These are phyloP conservation scores for Lachnellula subtilissima DNA, from an alignment of 2,329 filamentous ascomycete species.

Conservation along the genomic window DNA sequence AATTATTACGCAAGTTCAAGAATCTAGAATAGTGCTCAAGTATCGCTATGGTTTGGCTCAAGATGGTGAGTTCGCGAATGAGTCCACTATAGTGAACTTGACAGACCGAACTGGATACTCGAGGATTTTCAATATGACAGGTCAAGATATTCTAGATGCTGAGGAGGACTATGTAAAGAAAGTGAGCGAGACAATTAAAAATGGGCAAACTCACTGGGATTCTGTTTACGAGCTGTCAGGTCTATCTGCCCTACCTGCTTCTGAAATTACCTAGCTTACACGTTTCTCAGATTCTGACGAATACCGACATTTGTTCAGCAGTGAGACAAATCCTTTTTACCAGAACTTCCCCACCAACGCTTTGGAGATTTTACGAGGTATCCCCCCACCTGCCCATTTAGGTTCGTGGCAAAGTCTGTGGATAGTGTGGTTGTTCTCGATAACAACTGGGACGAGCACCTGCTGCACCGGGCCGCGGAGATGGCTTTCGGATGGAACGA, in stretches of 20 bases:
- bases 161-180: constrained; percentile 1
- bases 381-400: not conserved
- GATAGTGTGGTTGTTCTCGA: constrained; percentile 7
- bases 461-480: not conserved
- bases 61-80: not conserved
- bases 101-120: constrained; percentile 2
- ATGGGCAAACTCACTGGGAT: not conserved
- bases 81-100: not conserved
- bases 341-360: no score
- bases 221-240: not conserved
- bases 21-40: constrained; percentile 3
- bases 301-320: not conserved
- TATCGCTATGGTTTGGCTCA: not conserved
- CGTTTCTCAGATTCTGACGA: not conserved
- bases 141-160: constrained; percentile 3
- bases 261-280: not conserved
- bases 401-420: constrained; percentile 1
- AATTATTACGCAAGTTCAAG: not conserved
- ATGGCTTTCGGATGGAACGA: not conserved
- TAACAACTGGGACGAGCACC: not conserved
- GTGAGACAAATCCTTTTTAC: no score
- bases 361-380: not conserved
- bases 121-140: constrained; percentile 8
- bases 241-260: not conserved
- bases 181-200: not conserved